Percentiles rank a stretch among this genome's conserved stretches.
Conservation (phyloP, 495 filamentous ascomycete genomes). For the Aspergillus panamensis region DNA sequence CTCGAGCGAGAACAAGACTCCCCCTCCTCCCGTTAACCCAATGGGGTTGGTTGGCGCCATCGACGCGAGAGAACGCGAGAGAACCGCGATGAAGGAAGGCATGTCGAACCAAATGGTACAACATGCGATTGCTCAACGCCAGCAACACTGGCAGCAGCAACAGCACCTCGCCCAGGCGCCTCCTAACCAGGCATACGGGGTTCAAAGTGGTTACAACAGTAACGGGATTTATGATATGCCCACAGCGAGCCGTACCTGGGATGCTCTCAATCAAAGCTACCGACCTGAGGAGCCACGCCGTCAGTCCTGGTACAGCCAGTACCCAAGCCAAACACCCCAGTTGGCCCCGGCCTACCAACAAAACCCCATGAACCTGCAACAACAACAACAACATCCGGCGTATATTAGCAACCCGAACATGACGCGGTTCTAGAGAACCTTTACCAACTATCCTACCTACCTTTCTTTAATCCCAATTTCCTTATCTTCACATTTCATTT, state of each 20-base stretch:
- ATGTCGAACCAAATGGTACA: slow-evolving; percentile 70
- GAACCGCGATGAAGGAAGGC: slow-evolving; percentile 65
- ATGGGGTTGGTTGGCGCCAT: slow-evolving; percentile 72
- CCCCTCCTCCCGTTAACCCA: slow-evolving; percentile 42
- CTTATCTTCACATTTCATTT: slow-evolving; percentile 7
- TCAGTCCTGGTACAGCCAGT: slow-evolving; percentile 41
- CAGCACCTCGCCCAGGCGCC: slow-evolving; percentile 15
- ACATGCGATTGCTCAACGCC: slow-evolving; percentile 72
- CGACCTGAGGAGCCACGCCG: slow-evolving; percentile 38
- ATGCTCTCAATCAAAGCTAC: slow-evolving; percentile 37
- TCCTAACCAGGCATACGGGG: slow-evolving; percentile 13
- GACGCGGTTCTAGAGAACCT: slow-evolving; percentile 22
- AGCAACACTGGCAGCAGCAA: slow-evolving; percentile 53
- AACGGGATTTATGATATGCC: slow-evolving; percentile 38
- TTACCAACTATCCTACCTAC: background rate
- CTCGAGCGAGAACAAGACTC: slow-evolving; percentile 49
- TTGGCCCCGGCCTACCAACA: slow-evolving; percentile 28
- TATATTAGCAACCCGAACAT: slow-evolving; percentile 21
- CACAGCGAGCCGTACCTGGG: slow-evolving; percentile 42
- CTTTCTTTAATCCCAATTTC: background rate
- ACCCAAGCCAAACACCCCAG: slow-evolving; percentile 23
- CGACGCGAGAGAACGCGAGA: slow-evolving; percentile 70
- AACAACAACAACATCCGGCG: slow-evolving; percentile 16
- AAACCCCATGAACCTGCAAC: slow-evolving; percentile 28
- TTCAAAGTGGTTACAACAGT: slow-evolving; percentile 15